Base-by-base conservation (phyloP, 2,329 filamentous ascomycete species). In the Phoma sp. region DNA sequence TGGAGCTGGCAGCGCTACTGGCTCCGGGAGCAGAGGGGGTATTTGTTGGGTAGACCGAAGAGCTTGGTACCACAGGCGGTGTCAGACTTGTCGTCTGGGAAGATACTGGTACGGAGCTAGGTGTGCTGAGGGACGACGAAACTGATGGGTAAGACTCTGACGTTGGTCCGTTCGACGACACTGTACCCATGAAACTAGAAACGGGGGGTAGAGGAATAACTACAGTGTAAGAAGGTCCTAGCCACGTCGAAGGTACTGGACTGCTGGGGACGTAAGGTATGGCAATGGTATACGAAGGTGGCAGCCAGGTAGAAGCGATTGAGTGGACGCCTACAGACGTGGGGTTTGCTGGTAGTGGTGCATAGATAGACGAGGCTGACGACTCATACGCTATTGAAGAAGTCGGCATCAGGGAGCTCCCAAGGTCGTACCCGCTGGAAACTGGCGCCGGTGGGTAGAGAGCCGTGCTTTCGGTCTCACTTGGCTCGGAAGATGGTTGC, bases 261-360 rank as follows among this genome's bases (percentile, higher is more conserved):
- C 39, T 48, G 11, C 45, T 48, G n/a, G 51, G 45, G 11, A 39
- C 12, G 28, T 48, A 54, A 15, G 51, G 45, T 25, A 54, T 25
- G 12, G 40, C 51, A 5, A 40, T 21, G 12, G 51, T 54, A 12
- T 54, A 54, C 5, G 39, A 54, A 14, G 51, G 51, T 26, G 33
- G 39, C 23, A 54, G 34, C 51, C 51, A 54, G n/a, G 51, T 54
- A 14, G 51, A 54, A 15, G 42, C 49, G 12, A 53, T 53, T 14
- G 49, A 42, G 5, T n/a, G 29, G 33, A 53, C 42, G 7, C 21
- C 49, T 9, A 39, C 20, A n/a, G 42, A 45, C 23, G 42, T 49
- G 5, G 29, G 34, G 9, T 49, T 47, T 1, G 43, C n/a, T 20
- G 47, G 25, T 1, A 33, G 6, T 11, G 38, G 36, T 18, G 26